Conservation (phyloP, 805 yeast genomes). For the baker's yeast (Saccharomyces cerevisiae) region DNA sequence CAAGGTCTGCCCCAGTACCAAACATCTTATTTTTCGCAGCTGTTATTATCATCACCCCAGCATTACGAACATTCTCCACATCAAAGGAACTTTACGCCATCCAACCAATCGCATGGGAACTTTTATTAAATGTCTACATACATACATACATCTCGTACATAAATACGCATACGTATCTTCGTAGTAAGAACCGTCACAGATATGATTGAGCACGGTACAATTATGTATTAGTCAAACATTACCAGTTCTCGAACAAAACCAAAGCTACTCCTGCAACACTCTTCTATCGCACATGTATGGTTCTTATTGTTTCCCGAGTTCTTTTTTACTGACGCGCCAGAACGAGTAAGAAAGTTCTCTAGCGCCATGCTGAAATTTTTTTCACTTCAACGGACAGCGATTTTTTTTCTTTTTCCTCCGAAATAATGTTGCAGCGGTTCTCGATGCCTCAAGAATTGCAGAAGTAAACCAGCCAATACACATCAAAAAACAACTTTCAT, state of each 20-base stretch:
- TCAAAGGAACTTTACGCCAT: neutral
- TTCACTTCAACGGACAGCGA: neutral
- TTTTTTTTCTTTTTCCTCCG: neutral
- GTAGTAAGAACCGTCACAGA: neutral
- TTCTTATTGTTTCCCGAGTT: neutral
- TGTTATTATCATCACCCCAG: neutral
- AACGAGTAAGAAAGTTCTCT: neutral
- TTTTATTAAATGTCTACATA: neutral
- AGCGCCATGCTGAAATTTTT: neutral
- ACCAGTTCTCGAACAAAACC: neutral
- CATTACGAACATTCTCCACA: neutral
- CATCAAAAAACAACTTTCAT: neutral
- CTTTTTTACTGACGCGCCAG: neutral
- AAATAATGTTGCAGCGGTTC: neutral
- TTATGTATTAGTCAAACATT: neutral
- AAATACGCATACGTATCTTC: neutral
- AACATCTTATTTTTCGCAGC: neutral
- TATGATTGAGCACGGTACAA: neutral
- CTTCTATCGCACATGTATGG: neutral
- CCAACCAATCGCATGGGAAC: neutral
- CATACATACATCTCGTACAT: neutral
- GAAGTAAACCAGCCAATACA: neutral
- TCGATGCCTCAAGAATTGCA: neutral
- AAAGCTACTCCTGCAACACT: neutral
- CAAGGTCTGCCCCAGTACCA: neutral